Percentiles rank a stretch among this genome's conserved stretches.
Conservation (phyloP, 2,329 filamentous ascomycete species). For the Xylaria digitata region DNA sequence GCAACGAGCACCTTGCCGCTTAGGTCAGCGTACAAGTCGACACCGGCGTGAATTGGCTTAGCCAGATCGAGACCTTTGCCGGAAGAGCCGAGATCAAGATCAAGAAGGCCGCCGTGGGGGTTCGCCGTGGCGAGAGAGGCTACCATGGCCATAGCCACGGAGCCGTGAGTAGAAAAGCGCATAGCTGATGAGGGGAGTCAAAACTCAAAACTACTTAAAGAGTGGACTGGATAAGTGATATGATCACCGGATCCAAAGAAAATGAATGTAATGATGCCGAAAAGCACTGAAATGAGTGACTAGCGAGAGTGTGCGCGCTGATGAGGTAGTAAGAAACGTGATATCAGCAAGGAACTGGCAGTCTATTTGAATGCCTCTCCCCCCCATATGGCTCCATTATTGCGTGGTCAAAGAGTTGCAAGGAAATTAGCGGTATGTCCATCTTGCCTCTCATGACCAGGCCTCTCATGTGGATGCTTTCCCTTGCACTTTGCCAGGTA, state of each 20-base stretch:
- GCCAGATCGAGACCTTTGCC: conserved; percentile 34
- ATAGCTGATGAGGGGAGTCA: conserved; percentile 36
- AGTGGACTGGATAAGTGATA: conserved; percentile 49
- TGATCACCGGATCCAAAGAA: conserved; percentile 41
- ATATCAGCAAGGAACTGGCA: conserved; percentile 35
- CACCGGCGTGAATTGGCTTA: conserved; percentile 42
- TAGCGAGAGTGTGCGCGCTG: conserved; percentile 45
- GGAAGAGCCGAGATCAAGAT: conserved; percentile 13
- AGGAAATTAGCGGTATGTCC: conserved; percentile 33
- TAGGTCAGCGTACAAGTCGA: conserved; percentile 45
- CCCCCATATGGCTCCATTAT: conserved; percentile 32
- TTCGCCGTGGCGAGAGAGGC: conserved; percentile 47
- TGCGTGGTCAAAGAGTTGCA: conserved; percentile 19
- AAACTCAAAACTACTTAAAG: conserved; percentile 43
- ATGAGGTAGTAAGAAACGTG: conserved; percentile 29
- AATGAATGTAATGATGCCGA: conserved; percentile 42
- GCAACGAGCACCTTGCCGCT: conserved; percentile 45
- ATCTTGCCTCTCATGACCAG: conserved; percentile 36
- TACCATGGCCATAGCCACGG: conserved; percentile 46
- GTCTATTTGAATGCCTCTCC: conserved; percentile 45
- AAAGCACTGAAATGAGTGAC: conserved; percentile 46
- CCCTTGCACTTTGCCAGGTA: conserved; percentile 31
- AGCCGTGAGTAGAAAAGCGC: conserved; percentile 49
- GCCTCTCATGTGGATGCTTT: conserved; percentile 8
- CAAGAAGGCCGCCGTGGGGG: conserved; percentile 30